Conservation (phyloP, 176 grass and related monocot genomes). For the Carex parvula region DNA sequence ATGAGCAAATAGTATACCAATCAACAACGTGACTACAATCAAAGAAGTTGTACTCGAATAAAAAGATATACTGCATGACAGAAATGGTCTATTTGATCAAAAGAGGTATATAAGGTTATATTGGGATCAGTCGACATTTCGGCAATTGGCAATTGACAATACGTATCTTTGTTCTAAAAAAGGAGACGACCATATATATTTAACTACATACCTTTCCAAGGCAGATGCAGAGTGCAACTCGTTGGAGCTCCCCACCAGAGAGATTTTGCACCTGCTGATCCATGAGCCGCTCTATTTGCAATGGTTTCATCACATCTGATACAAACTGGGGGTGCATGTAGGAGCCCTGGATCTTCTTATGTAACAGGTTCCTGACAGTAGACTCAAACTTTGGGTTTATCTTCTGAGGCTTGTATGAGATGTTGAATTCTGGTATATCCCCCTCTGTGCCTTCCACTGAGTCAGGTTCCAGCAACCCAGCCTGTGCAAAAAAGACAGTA, state of each 20-base stretch:
- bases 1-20: background rate
- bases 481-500: constrained; percentile 39
- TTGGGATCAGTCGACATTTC: background rate
- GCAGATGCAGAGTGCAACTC: constrained; percentile 86
- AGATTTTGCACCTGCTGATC: constrained; percentile 89
- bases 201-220: constrained; percentile 72
- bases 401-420: constrained; percentile 93
- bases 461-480: constrained; percentile 72
- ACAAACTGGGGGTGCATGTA: constrained; percentile 86
- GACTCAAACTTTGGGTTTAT: constrained; percentile 77
- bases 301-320: constrained; percentile 94
- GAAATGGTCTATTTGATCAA: background rate
- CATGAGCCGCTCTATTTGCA: constrained; percentile 93
- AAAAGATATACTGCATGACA: background rate
- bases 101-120: background rate
- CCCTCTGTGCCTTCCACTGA: constrained; percentile 56
- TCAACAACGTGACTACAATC: background rate
- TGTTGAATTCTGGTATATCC: constrained; percentile 97
- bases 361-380: constrained; percentile 75
- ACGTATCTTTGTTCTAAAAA: background rate
- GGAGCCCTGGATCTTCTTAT: constrained; percentile 79
- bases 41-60: background rate
- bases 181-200: background rate
- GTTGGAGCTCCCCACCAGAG: constrained; percentile 96
- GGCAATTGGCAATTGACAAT: background rate